phyloP scores from a whole-genome alignment of 2,329 filamentous ascomycete species.

The Ramularia endophylla region DNA sequence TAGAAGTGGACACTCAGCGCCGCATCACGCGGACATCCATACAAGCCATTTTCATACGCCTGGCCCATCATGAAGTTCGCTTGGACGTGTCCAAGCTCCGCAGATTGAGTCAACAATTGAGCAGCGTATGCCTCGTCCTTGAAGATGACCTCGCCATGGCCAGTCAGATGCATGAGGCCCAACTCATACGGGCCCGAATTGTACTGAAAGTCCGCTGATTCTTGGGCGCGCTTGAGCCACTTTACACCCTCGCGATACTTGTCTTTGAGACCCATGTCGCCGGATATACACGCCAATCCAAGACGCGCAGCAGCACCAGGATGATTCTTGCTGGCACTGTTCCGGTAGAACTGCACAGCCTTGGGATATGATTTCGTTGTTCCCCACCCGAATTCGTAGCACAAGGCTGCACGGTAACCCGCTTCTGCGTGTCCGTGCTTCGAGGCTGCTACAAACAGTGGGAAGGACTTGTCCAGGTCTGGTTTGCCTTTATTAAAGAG shows the following conservation, averaged over 20 bases:
- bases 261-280: constrained; percentile 73
- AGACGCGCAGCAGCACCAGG: constrained; percentile 91
- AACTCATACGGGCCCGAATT: constrained; percentile 90
- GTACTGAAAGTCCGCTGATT: constrained; percentile 86
- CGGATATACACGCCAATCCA: constrained; percentile 81
- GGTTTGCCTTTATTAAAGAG: constrained; percentile 92
- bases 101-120: constrained; percentile 88
- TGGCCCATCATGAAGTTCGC: constrained; percentile 88
- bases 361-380: constrained; percentile 84
- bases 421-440: constrained; percentile 98
- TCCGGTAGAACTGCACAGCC: constrained; percentile 87
- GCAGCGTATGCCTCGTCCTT: constrained; percentile 84
- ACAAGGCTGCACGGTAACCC: constrained; percentile 84
- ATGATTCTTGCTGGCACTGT: constrained; percentile 86
- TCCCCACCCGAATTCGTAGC: constrained; percentile 98
- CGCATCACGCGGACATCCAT: constrained; percentile 84
- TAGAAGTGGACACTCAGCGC: constrained; percentile 97
- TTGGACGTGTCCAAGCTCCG: constrained; percentile 82
- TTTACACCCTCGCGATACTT: constrained; percentile 87
- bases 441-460: constrained; percentile 84
- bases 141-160: constrained; percentile 94
- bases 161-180: constrained; percentile 79
- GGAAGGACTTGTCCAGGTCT: constrained; percentile 86
- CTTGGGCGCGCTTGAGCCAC: constrained; percentile 90
- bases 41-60: constrained; percentile 86